Evolutionary conservation across 2,329 filamentous ascomycete species (phyloP).

Genomic region (Botrytis sinoallii): DNA sequence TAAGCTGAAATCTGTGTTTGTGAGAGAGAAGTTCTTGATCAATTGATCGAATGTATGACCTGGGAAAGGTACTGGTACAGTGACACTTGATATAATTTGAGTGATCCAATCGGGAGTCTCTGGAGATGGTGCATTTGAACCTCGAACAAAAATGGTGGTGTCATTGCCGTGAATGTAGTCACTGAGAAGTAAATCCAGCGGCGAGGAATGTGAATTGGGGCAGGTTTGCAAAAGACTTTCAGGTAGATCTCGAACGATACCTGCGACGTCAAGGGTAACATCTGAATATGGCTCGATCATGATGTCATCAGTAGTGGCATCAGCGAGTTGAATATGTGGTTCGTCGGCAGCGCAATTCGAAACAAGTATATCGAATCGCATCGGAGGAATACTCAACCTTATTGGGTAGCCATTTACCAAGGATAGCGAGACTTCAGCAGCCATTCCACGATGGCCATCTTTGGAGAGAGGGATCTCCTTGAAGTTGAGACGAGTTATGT

Average conservation of each 20-base stretch:
- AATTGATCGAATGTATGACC: slow-evolving; percentile 77
- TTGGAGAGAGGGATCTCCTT: slow-evolving; percentile 62
- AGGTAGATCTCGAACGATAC: slow-evolving; percentile 70
- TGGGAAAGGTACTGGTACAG: slow-evolving; percentile 79
- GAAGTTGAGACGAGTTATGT: slow-evolving; percentile 77
- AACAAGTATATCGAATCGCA: slow-evolving; percentile 82
- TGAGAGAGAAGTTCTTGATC: slow-evolving; percentile 83
- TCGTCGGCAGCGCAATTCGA: slow-evolving; percentile 73
- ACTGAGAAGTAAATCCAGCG: slow-evolving; percentile 76
- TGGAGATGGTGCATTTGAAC: slow-evolving; percentile 62
- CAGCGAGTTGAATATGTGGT: slow-evolving; percentile 73
- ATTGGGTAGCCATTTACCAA: slow-evolving; percentile 77
- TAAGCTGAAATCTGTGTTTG: slow-evolving; percentile 80
- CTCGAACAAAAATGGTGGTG: slow-evolving; percentile 78
- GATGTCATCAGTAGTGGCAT: slow-evolving; percentile 66
- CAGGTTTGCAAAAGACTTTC: slow-evolving; percentile 69
- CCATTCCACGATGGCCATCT: slow-evolving; percentile 58
- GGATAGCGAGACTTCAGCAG: slow-evolving; percentile 71
- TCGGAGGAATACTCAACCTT: slow-evolving; percentile 69
- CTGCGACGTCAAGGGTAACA: slow-evolving; percentile 67
- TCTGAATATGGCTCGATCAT: slow-evolving; percentile 65
- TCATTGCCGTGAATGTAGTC: slow-evolving; percentile 78
- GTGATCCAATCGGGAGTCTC: slow-evolving; percentile 79
- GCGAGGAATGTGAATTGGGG: slow-evolving; percentile 73
- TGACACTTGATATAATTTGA: slow-evolving; percentile 76